Evolutionary conservation across 2,329 filamentous ascomycete genomes (phyloP), one percentile per base, ranked within the genome.

Genomic region (Botrytis tulipae): DNA sequence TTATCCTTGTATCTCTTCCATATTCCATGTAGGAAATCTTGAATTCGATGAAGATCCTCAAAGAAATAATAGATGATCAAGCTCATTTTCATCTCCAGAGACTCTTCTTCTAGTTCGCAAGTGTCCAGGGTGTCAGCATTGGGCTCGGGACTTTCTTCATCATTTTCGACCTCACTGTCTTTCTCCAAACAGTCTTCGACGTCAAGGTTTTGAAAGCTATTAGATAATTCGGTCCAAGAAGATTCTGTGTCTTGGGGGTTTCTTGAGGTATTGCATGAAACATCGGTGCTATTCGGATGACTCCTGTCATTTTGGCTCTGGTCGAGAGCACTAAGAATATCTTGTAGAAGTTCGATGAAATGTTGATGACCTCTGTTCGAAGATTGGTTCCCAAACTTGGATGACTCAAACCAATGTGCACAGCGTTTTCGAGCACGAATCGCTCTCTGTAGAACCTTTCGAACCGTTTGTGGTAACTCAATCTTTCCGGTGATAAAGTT

Each of bases 231-330:
- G 5, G 22, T 51, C 46, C 46, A 51, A 51, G 22, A n/a, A 3
- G 46, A 12, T 25, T n/a, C 48, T 2, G 22, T 51, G 22, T n/a
- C 22, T n/a, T 51, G 22, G 4, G 22, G 6, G 0, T 51, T n/a
- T 14, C 22, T n/a, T n/a, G 48, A 14, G 4, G 48, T n/a, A 22
- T 51, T 51, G 48, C 22, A n/a, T 51, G 22, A 1, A 25, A 25
- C 6, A 40, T 40, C 5, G 1, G 5, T 20, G 10, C 6, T 61
- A 14, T 40, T 40, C 22, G 20, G 57, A 68, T 51, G 37, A 18
- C 37, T 76, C n/a, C 60, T 63, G 61, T 69, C 71, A 2, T 25
- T 60, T 37, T 10, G 32, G 22, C 22, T 22, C 71, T 71, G 32
- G 32, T 60, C 29, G 18, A 60, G 20, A 60, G 59, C 20, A 18